These are phyloP conservation scores for Puccinia horiana DNA, from an alignment of 1,284 basidiomycete genomes.

Conservation along the genomic window DNA sequence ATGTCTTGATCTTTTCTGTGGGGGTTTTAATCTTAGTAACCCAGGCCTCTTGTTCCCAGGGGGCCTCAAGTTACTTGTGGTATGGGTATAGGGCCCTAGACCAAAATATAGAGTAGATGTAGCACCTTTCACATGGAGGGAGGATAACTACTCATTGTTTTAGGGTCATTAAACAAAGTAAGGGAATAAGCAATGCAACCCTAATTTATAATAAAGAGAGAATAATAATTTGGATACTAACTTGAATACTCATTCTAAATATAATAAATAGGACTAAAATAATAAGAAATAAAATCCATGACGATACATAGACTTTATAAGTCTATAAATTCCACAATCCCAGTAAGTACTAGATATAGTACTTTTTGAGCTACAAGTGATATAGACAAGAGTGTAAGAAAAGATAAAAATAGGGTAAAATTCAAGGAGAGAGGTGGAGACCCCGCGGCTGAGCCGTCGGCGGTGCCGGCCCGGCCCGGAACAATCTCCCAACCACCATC, in stretches of 20 bases:
- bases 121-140: neutral
- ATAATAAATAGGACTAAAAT: neutral
- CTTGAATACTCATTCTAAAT: neutral
- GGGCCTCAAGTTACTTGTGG: no score
- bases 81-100: no score
- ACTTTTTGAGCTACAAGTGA: neutral
- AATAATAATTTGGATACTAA: neutral
- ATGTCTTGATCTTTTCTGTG: no score
- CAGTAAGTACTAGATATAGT: neutral
- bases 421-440: no score
- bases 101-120: neutral
- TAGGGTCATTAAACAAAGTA: neutral
- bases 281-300: slow-evolving; percentile 5
- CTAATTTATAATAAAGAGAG: no score
- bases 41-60: no score
- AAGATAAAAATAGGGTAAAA: neutral
- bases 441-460: no score
- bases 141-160: neutral
- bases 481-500: no score
- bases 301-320: slow-evolving; percentile 1
- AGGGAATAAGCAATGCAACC: neutral
- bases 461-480: no score
- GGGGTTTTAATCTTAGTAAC: no score
- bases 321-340: slow-evolving; percentile 2
- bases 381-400: slow-evolving; percentile 3